Base-by-base conservation (phyloP, 768 basidiomycete genomes). In the Termitomyces sp. region DNA sequence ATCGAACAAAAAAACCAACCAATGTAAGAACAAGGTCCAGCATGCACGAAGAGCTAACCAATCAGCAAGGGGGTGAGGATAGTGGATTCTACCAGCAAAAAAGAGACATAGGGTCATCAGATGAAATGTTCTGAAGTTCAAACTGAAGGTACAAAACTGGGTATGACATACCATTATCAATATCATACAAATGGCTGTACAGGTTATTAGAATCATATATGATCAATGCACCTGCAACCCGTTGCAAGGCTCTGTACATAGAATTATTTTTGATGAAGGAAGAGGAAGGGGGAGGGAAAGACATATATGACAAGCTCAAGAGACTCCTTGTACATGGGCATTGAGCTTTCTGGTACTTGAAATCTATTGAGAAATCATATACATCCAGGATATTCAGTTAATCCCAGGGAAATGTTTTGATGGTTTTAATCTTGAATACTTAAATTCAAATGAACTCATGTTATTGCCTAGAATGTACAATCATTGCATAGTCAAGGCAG, bases 271-370 rank as follows among this genome's bases (percentile, higher is more conserved):
- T n/a, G n/a, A n/a, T n/a, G n/a, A n/a, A n/a, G n/a, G n/a, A n/a
- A 12, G 20, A 53, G 22, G 34, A 33, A 37, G 9, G 14, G 34
- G 20, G 34, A 50, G 24, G 43, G 30, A 45, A 7, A 33, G 49
- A 74, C 85, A 64, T 60, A 89, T 87, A 92, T 92, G 0, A 86
- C 88, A 64, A 86, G 72, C 39, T 85, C 82, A 32, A 92, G 71
- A 59, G 83, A 86, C 67, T 92, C 90, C 68, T 94, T 95, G 76
- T 94, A 95, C 27, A 94, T 93, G 0, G 93, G 92, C 73, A 93
- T 80, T 68, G n/a, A n/a, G n/a, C n/a, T n/a, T n/a, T n/a, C n/a
- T n/a, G n/a, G n/a, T n/a, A n/a, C n/a, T n/a, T n/a, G n/a, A n/a
- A n/a, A n/a, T n/a, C n/a, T n/a, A n/a, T n/a, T n/a, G n/a, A n/a